Evolutionary conservation across 192 early-diverging fungal genomes (phyloP).

Genomic region (Linnemannia elongata): DNA sequence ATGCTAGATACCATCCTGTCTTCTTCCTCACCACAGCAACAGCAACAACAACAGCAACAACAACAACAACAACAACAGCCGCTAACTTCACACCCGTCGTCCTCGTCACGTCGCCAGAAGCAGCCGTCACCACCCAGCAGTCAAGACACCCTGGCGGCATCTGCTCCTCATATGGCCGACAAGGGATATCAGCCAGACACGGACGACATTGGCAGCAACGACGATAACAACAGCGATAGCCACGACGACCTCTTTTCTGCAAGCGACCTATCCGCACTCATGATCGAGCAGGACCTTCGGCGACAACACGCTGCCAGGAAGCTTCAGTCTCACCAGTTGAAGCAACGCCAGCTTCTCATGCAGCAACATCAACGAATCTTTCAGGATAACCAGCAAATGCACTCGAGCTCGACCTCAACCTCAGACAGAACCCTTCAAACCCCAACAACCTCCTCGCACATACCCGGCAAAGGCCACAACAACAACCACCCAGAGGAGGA

Average conservation of each 20-base stretch:
- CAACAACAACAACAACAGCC: background rate
- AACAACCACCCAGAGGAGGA: background rate
- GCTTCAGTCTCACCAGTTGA: background rate
- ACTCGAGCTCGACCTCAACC: background rate
- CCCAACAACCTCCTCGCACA: background rate
- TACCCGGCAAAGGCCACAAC: background rate
- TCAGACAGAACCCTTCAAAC: background rate
- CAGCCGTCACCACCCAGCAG: conserved; percentile 17
- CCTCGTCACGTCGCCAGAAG: background rate
- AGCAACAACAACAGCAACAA: background rate
- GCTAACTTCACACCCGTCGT: background rate
- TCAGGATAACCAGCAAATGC: background rate
- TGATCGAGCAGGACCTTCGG: conserved; percentile 5
- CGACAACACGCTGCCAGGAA: background rate
- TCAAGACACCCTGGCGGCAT: conserved; percentile 12
- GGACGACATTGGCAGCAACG: background rate
- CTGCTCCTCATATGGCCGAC: background rate
- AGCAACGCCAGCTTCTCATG: background rate
- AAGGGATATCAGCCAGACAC: background rate
- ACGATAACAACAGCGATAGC: background rate
- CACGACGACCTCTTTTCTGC: background rate
- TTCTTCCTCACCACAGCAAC: background rate
- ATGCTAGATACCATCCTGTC: conserved; percentile 9
- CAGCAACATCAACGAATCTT: conserved; percentile 6
- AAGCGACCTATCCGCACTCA: background rate